Evolutionary conservation across 176 grass and related monocot species (phyloP).

Genomic region (Musa schizocarpa): DNA sequence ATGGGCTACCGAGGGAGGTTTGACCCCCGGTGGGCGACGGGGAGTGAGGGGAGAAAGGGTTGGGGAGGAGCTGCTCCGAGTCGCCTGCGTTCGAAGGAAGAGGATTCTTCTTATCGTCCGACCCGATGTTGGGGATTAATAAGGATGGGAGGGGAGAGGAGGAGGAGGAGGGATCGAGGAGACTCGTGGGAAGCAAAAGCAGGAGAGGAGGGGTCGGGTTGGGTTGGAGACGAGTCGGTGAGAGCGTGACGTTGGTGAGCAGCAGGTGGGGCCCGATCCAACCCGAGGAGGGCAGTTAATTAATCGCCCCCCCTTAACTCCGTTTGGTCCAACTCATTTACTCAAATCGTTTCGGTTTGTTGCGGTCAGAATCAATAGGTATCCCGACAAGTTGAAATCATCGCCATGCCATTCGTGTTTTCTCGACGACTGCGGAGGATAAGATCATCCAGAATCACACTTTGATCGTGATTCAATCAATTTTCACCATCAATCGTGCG

Average conservation of each 20-base stretch:
- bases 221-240: background rate
- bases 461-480: too few species aligned
- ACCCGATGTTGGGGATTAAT: background rate
- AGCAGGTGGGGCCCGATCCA: background rate
- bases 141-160: background rate
- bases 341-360: too few species aligned
- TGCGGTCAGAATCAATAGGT: too few species aligned
- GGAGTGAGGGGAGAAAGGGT: background rate
- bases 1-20: background rate
- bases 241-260: background rate
- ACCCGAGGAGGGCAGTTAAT: too few species aligned
- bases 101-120: background rate
- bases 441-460: too few species aligned
- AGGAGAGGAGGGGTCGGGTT: background rate
- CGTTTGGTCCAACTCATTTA: too few species aligned
- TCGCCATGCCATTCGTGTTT: too few species aligned
- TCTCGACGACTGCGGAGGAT: too few species aligned
- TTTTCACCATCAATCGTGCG: too few species aligned
- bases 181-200: background rate
- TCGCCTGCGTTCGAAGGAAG: background rate
- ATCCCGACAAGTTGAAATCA: too few species aligned
- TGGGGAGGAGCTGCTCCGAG: background rate
- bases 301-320: too few species aligned
- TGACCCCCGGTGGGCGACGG: background rate
- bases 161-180: background rate